A percentile compares a stretch with the other conserved stretches of the same genome.
Evolutionary conservation across 305 asterid genomes (phyloP).

Genomic region (Solanum hybrid): DNA sequence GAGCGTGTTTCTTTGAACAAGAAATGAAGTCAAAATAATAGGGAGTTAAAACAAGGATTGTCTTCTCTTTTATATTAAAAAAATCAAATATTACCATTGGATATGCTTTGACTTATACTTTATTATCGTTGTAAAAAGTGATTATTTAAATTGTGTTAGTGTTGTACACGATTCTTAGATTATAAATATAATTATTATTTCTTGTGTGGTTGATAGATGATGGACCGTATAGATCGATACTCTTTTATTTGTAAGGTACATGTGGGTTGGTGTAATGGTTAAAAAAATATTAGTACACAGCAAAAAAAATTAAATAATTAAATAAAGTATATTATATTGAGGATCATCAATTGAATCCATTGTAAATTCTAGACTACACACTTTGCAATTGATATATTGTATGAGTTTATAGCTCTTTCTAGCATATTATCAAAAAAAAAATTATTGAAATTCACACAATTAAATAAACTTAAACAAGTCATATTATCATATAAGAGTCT

Average conservation of each 20-base stretch:
- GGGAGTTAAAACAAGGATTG: neutral
- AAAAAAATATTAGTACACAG: no score
- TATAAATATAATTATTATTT: no score
- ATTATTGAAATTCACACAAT: no score
- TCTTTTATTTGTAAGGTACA: neutral
- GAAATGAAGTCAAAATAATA: neutral
- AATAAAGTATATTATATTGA: neutral
- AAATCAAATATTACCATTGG: neutral
- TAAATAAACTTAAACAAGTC: neutral
- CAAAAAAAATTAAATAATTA: no score
- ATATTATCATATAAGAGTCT: neutral
- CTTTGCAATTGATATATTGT: neutral
- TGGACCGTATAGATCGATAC: neutral
- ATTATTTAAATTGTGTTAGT: no score
- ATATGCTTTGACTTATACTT: neutral
- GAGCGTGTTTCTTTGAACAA: neutral
- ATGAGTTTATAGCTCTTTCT: neutral
- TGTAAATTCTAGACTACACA: neutral
- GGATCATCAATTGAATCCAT: neutral
- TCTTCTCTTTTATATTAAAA: neutral
- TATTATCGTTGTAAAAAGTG: no score
- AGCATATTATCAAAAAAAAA: neutral
- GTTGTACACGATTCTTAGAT: neutral
- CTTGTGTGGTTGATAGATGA: neutral
- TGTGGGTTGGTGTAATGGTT: neutral